A percentile compares a stretch with the other conserved stretches of the same genome.
Conservation (phyloP, 2,329 filamentous ascomycete species). For the Leptographium flavum region DNA sequence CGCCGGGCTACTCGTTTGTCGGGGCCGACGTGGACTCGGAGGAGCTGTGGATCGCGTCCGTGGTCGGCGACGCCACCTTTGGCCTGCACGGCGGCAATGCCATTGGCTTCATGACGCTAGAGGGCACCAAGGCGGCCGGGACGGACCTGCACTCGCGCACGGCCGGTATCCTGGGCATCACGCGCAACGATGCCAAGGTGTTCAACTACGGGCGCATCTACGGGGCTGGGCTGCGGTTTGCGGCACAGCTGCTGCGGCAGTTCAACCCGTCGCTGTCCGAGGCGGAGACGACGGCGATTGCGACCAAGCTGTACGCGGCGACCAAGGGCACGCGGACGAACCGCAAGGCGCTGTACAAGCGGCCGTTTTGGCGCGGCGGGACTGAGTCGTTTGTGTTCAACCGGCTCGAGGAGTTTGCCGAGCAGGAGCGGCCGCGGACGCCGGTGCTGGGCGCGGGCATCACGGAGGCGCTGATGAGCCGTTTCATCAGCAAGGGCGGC, state of each 20-base stretch:
- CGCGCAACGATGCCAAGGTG: conserved; percentile 86
- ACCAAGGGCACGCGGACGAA: conserved; percentile 85
- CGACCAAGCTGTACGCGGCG: conserved; percentile 66
- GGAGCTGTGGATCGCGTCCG: conserved; percentile 93
- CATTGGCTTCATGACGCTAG: conserved; percentile 96
- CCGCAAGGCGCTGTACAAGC: conserved; percentile 55
- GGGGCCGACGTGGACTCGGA: conserved; percentile 96
- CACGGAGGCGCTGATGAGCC: conserved; percentile 82
- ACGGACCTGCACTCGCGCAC: conserved; percentile 93
- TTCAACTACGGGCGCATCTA: conserved; percentile 99
- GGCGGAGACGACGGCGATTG: conserved; percentile 59
- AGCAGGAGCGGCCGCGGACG: conserved; percentile 80
- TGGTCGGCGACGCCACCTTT: conserved; percentile 90
- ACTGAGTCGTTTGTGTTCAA: conserved; percentile 98
- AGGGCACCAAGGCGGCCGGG: conserved; percentile 85
- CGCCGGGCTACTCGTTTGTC: conserved; percentile 82
- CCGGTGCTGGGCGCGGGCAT: conserved; percentile 91
- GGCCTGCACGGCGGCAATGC: conserved; percentile 92
- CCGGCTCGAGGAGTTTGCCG: conserved; percentile 91
- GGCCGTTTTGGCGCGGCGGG: conserved; percentile 84
- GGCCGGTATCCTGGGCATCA: conserved; percentile 82
- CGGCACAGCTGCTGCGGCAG: conserved; percentile 74
- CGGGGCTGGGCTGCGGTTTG: conserved; percentile 91
- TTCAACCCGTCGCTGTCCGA: conserved; percentile 84
- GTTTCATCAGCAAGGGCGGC: conserved; percentile 74